Conservation (phyloP, 805 yeast species). For the Candida insectalens region DNA sequence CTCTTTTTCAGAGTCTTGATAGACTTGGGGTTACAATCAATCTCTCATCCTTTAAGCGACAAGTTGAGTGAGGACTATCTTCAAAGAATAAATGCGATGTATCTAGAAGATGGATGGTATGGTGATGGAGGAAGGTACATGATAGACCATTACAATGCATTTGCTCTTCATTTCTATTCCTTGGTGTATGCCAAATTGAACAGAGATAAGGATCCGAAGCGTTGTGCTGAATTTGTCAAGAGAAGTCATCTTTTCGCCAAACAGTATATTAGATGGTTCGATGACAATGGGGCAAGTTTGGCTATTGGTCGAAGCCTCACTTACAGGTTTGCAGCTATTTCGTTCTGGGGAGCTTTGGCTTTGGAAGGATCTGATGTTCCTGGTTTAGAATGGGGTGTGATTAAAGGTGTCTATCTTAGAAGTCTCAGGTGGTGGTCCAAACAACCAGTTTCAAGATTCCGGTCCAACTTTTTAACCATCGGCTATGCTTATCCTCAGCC, state of each 20-base stretch:
- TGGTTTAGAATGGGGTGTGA: neutral
- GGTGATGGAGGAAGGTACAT: neutral
- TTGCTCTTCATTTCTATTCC: neutral
- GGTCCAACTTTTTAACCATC: neutral
- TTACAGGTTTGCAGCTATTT: neutral
- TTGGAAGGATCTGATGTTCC: neutral
- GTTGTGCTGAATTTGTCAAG: neutral
- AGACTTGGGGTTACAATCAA: neutral
- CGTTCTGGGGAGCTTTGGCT: neutral
- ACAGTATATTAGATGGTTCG: neutral
- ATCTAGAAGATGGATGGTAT: neutral
- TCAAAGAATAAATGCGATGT: neutral
- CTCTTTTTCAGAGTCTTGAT: neutral
- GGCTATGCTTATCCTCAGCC: neutral
- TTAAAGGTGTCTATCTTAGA: neutral
- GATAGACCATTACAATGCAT: neutral
- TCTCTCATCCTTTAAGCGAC: neutral
- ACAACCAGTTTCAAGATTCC: neutral
- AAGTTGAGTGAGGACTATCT: neutral
- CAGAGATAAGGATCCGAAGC: neutral
- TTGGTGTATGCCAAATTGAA: neutral
- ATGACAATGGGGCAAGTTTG: neutral
- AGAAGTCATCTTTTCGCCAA: neutral
- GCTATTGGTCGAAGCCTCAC: neutral
- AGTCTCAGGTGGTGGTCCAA: neutral